Evolutionary conservation across 2,329 filamentous ascomycete species (phyloP).

Genomic region (Sporothrix pseudoabietina): DNA sequence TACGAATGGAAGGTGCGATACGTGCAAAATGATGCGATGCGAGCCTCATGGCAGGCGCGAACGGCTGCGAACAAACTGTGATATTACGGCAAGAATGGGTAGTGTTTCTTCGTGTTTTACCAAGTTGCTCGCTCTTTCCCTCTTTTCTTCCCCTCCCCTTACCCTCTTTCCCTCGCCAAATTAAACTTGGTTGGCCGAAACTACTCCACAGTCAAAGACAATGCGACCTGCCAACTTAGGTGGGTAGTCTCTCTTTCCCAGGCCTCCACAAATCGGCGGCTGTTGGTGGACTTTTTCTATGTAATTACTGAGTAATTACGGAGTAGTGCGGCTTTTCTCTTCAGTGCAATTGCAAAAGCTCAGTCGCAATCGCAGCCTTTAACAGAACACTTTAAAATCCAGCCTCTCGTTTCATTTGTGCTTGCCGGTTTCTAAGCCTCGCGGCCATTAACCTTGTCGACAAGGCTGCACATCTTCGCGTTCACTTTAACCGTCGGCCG

Average conservation of each 20-base stretch:
- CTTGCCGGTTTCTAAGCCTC: constrained; percentile 17
- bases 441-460: not conserved
- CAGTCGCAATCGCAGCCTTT: not conserved
- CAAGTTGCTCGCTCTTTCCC: not conserved
- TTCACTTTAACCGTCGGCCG: not conserved
- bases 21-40: not conserved
- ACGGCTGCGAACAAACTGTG: not conserved
- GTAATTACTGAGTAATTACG: too few relatives aligned
- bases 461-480: constrained; percentile 20
- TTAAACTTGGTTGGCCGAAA: constrained; percentile 16
- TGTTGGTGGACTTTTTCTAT: not conserved
- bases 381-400: not conserved
- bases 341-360: not conserved
- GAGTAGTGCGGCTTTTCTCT: not conserved
- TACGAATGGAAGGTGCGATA: not conserved
- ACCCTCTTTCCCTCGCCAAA: not conserved
- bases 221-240: constrained; percentile 20
- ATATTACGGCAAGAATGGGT: not conserved
- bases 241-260: not conserved
- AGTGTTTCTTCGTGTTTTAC: not conserved
- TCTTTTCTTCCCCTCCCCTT: not conserved
- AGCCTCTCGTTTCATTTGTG: constrained; percentile 10
- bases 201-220: constrained; percentile 8
- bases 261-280: not conserved
- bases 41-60: not conserved